These are phyloP conservation scores for Elasticomyces elasticus DNA, from an alignment of 495 filamentous ascomycete species.

Conservation along the genomic window DNA sequence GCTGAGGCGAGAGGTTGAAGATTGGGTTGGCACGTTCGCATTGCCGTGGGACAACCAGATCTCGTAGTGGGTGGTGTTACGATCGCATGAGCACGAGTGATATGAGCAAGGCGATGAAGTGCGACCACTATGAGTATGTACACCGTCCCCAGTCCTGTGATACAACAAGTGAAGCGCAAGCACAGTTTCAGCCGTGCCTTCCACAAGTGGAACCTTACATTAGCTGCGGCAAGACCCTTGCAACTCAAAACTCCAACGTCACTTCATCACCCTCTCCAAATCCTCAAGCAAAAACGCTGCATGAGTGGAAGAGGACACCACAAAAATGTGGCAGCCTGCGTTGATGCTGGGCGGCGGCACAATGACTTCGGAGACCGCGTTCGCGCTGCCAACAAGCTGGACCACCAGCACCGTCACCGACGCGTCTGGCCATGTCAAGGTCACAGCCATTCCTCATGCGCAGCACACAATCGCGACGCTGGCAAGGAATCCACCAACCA, in stretches of 20 bases:
- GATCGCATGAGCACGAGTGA: not conserved
- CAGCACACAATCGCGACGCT: not conserved
- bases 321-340: not conserved
- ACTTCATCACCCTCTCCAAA: too few relatives aligned
- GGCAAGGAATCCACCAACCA: not conserved
- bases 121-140: not conserved
- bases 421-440: not conserved
- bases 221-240: not conserved
- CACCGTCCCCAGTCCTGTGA: not conserved
- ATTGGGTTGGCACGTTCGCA: conserved; percentile 80
- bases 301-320: not conserved
- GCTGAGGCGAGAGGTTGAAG: conserved; percentile 79
- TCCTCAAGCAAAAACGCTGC: not conserved
- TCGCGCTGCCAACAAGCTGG: not conserved
- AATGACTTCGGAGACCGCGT: not conserved
- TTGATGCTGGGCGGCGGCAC: not conserved
- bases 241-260: not conserved
- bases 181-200: not conserved
- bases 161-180: not conserved
- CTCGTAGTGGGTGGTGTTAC: not conserved
- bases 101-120: not conserved
- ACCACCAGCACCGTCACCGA: not conserved
- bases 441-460: not conserved
- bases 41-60: conserved; percentile 67
- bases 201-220: not conserved